A percentile compares a stretch with the other conserved stretches of the same genome.
phyloP scores from a whole-genome alignment of 495 filamentous ascomycete genomes.

The Tirmania nivea region DNA sequence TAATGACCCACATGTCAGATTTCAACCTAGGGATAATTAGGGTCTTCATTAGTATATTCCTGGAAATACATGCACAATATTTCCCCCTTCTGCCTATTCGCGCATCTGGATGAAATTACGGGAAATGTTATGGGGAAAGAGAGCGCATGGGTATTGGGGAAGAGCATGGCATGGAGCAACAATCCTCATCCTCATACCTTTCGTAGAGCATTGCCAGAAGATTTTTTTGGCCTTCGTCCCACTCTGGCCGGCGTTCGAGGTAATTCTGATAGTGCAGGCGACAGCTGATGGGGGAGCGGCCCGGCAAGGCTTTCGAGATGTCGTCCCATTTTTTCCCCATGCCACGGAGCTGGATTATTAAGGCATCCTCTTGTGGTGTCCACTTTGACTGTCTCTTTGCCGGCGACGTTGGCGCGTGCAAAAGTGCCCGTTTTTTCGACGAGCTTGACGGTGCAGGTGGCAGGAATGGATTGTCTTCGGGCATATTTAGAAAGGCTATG shows the following conservation, averaged over 20 bases:
- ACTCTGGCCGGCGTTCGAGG: slow-evolving; percentile 68
- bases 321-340: slow-evolving; percentile 97
- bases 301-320: slow-evolving; percentile 72
- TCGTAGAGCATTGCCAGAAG: slow-evolving; percentile 87
- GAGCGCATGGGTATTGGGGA: not conserved
- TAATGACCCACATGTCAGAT: slow-evolving; percentile 85
- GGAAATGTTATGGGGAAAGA: not conserved
- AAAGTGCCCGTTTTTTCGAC: slow-evolving; percentile 10
- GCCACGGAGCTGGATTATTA: slow-evolving; percentile 74
- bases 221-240: slow-evolving; percentile 96
- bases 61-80: not conserved
- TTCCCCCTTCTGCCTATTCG: not conserved
- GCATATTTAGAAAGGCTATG: too few relatives aligned
- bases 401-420: slow-evolving; percentile 46
- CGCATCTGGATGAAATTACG: not conserved
- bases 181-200: slow-evolving; percentile 37
- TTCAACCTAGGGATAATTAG: slow-evolving; percentile 36
- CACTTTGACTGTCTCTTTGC: slow-evolving; percentile 94
- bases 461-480: too few relatives aligned
- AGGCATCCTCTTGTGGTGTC: slow-evolving; percentile 71
- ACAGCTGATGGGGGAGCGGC: slow-evolving; percentile 80
- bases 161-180: not conserved
- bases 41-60: not conserved
- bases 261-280: slow-evolving; percentile 96
- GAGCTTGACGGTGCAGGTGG: too few relatives aligned